A percentile compares a stretch with the other conserved stretches of the same genome.
Conservation (phyloP, 768 basidiomycete genomes). For the Leucosporidium creatinivorum region DNA sequence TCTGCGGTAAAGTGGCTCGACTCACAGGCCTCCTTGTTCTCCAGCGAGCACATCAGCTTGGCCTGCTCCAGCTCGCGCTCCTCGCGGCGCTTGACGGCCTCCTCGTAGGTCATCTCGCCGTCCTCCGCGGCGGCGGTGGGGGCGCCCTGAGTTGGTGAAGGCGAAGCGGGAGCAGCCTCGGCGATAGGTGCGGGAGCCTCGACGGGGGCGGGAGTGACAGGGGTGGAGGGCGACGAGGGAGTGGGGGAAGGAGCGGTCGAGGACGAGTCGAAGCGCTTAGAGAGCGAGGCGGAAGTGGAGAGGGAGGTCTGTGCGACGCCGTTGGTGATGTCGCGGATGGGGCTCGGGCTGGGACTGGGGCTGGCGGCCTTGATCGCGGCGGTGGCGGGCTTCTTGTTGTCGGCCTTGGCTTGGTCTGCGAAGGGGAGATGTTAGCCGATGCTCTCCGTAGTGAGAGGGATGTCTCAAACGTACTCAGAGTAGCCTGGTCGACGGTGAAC, state of each 20-base stretch:
- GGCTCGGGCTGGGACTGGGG: background rate
- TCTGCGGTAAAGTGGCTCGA: background rate
- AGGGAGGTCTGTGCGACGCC: conserved; percentile 35
- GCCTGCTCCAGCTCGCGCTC: conserved; percentile 73
- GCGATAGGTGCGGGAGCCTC: conserved; percentile 13
- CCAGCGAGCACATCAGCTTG: conserved; percentile 67
- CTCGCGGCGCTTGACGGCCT: conserved; percentile 61
- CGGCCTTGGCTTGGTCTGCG: conserved; percentile 41
- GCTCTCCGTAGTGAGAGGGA: too few relatives aligned
- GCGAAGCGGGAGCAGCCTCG: too few relatives aligned
- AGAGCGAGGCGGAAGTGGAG: background rate
- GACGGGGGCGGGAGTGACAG: conserved; percentile 27
- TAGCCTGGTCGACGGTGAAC: conserved; percentile 66
- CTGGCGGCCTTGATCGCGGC: background rate
- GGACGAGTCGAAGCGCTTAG: conserved; percentile 9
- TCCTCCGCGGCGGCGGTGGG: conserved; percentile 37
- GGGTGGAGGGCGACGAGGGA: conserved; percentile 3
- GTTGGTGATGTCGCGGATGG: conserved; percentile 35
- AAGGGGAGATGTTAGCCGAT: too few relatives aligned
- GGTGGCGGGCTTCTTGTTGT: conserved; percentile 15
- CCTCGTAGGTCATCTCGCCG: conserved; percentile 50
- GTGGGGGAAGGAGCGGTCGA: conserved; percentile 16
- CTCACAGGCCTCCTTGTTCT: conserved; percentile 6
- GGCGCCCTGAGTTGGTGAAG: too few relatives aligned
- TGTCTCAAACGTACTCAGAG: conserved; percentile 15